Conservation (phyloP, 176 grass and related monocot species). For the Oryza punctata region DNA sequence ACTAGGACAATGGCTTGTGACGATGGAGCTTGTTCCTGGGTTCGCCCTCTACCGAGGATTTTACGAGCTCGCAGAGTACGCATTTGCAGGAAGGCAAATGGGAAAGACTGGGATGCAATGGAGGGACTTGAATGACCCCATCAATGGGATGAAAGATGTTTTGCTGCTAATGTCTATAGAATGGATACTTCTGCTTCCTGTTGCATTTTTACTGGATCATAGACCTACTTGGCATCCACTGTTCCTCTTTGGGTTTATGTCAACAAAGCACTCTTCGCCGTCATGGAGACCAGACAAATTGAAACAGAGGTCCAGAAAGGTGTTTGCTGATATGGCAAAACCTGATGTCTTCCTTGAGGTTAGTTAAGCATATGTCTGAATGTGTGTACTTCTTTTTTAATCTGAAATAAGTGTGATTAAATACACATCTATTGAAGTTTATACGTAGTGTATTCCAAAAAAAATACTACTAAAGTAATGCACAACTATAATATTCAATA, state of each 20-base stretch:
- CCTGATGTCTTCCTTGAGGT: constrained; percentile 65
- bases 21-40: constrained; percentile 67
- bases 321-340: constrained; percentile 46
- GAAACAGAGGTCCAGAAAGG: constrained; percentile 18
- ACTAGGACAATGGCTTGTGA: constrained; percentile 49
- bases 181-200: constrained; percentile 45
- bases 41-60: constrained; percentile 64
- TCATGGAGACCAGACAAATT: constrained; percentile 1
- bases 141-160: constrained; percentile 69
- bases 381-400: background rate
- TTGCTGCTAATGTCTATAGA: constrained; percentile 55
- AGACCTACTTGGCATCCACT: constrained; percentile 43
- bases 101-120: constrained; percentile 60
- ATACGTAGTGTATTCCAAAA: background rate
- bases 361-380: constrained; percentile 28
- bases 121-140: constrained; percentile 42
- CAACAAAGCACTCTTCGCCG: constrained; percentile 42
- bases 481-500: background rate
- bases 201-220: constrained; percentile 48
- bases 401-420: background rate
- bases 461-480: background rate
- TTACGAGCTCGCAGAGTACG: constrained; percentile 57
- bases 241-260: constrained; percentile 44
- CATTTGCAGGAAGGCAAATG: constrained; percentile 39
- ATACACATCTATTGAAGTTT: background rate